These are phyloP conservation scores for Boletus subluridellus DNA, from an alignment of 1,284 basidiomycete genomes.

Conservation along the genomic window DNA sequence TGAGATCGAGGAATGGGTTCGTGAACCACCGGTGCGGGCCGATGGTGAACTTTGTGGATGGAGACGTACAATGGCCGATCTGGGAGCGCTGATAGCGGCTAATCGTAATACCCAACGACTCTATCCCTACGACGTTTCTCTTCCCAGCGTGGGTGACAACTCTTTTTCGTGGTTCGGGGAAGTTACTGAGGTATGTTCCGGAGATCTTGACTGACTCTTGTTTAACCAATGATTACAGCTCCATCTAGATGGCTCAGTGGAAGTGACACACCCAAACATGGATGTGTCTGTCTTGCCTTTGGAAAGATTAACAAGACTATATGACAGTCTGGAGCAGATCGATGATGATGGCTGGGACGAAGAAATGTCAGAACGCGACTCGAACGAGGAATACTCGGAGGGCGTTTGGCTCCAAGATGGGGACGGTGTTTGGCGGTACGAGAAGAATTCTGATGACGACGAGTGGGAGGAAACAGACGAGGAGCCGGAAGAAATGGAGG, in stretches of 20 bases:
- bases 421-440: conserved; percentile 47
- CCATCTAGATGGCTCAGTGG: conserved; percentile 63
- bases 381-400: conserved; percentile 40
- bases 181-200: conserved; percentile 56
- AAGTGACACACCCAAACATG: conserved; percentile 61
- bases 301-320: conserved; percentile 64
- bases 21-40: conserved; percentile 50
- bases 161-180: conserved; percentile 71
- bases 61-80: conserved; percentile 62
- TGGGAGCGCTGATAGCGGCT: conserved; percentile 59
- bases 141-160: conserved; percentile 43
- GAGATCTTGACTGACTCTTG: not conserved
- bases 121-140: conserved; percentile 45
- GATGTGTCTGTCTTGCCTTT: conserved; percentile 51
- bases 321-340: conserved; percentile 73
- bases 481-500: conserved; percentile 27
- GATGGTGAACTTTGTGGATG: conserved; percentile 60
- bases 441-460: conserved; percentile 39
- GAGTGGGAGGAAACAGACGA: conserved; percentile 39
- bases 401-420: conserved; percentile 56
- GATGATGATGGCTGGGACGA: conserved; percentile 67
- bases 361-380: conserved; percentile 41
- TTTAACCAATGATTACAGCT: conserved; percentile 43
- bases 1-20: conserved; percentile 75
- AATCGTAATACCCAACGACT: conserved; percentile 40